Base-by-base conservation (phyloP, 192 early-diverging fungal genomes). In the Coemansia sp. region DNA sequence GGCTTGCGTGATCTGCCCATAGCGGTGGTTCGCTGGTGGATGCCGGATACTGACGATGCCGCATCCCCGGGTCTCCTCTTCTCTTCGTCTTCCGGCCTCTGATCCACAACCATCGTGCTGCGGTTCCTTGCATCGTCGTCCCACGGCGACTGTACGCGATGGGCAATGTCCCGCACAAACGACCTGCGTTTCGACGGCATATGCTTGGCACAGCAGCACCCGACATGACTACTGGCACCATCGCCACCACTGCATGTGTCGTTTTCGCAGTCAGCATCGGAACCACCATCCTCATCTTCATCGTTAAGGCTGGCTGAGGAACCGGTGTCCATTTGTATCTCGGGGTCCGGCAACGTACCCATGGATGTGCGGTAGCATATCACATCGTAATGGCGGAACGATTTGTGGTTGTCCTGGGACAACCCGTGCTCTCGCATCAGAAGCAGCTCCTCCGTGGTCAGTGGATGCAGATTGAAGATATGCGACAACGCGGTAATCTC, bases 351-450 rank as follows among this genome's bases (percentile, higher is more conserved):
- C 19, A 41, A 21, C 72, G 32, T 72, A 41, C 15, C 84, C 80
- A 67, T 82, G 9, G 69, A 88, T 1, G 85, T 87, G 36, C 91
- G 85, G 65, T 94, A 93, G 68, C 88, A 88, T 11, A 94, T 85
- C 85, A 95, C 93, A 65, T 92, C 92, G 82, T 98, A 98, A 74
- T 91, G 88, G 58, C 82, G 84, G 76, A 95, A 98, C 39, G 90
- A 83, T 77, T 98, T 95, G 71, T 88, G 90, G 69, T 93, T 97
- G 70, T 98, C 96, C 39, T 94, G 87, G 48, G 63, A 60, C n/a
- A 62, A 21, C 4, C 88, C 86, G 57, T 95, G 92, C 60, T 93
- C 85, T 18, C 88, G 89, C 62, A 77, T 68, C 66, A 67, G 32
- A 62, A 86, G 71, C 73, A 98, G 94, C 72, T 96, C 95, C 72